Percentiles rank a stretch among this genome's conserved stretches.
These are phyloP conservation scores for Naganishia liquefaciens DNA, from an alignment of 1,284 basidiomycete species.

Conservation along the genomic window DNA sequence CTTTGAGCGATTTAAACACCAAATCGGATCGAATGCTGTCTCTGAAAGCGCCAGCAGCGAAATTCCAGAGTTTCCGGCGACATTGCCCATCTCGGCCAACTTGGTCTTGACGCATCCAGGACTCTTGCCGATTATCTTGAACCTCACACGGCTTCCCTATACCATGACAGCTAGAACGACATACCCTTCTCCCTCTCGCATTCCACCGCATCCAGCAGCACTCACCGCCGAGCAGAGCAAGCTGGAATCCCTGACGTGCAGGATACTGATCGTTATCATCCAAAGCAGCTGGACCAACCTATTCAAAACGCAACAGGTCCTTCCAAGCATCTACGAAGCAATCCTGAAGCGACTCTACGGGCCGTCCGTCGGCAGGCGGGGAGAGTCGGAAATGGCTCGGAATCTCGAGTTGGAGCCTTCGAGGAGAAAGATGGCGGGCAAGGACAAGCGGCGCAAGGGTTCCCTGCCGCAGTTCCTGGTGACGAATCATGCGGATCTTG, in stretches of 20 bases:
- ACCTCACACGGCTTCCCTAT: slow-evolving; percentile 24
- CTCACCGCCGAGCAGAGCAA: slow-evolving; percentile 3
- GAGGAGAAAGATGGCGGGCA: slow-evolving; percentile 5
- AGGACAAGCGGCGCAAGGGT: not conserved
- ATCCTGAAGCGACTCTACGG: slow-evolving; percentile 31
- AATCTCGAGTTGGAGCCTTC: slow-evolving; percentile 17
- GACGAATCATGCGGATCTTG: not conserved
- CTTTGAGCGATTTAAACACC: slow-evolving; percentile 5
- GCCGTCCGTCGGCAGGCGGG: slow-evolving; percentile 3
- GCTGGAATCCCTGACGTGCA: slow-evolving; percentile 24
- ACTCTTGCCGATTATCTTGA: slow-evolving; percentile 27
- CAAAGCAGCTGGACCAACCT: slow-evolving; percentile 33
- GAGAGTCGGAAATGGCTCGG: slow-evolving; percentile 1
- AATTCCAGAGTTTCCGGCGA: slow-evolving; percentile 20
- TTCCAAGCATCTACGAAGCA: slow-evolving; percentile 29
- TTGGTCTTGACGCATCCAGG: slow-evolving; percentile 26
- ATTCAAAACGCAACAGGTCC: slow-evolving; percentile 21
- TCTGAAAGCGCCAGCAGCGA: not conserved
- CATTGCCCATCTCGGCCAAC: slow-evolving; percentile 31
- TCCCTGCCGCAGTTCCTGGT: slow-evolving; percentile 6
- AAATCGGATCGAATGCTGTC: not conserved
- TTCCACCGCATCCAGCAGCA: slow-evolving; percentile 1
- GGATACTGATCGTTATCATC: slow-evolving; percentile 30
- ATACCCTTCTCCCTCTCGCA: slow-evolving; percentile 6
- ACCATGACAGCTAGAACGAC: slow-evolving; percentile 14